phyloP scores from a whole-genome alignment of 192 early-diverging fungal genomes.

The Diversispora epigaea region DNA sequence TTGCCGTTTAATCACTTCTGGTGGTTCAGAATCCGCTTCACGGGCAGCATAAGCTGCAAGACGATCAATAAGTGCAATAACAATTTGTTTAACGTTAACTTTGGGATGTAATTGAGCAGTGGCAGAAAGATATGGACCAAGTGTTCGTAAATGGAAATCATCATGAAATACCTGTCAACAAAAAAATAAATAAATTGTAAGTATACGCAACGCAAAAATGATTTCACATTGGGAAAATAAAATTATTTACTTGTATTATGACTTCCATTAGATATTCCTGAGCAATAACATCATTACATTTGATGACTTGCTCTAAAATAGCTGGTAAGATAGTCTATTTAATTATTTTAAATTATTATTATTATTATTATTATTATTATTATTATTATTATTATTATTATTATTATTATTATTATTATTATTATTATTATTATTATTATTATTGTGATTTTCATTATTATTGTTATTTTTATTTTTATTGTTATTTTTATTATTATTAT shows the following conservation, averaged over 20 bases:
- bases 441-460: no score
- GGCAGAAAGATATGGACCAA: conserved; percentile 86
- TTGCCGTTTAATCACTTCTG: conserved; percentile 31
- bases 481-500: no score
- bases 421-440: no score
- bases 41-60: conserved; percentile 89
- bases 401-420: no score
- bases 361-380: no score
- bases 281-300: conserved; percentile 95
- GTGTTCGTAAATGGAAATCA: conserved; percentile 91
- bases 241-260: conserved; percentile 81
- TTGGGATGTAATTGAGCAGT: conserved; percentile 87
- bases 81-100: conserved; percentile 96
- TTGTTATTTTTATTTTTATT: no score
- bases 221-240: background rate
- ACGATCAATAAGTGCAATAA: conserved; percentile 93
- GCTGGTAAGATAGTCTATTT: conserved; percentile 78
- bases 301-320: conserved; percentile 94
- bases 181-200: background rate
- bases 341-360: background rate
- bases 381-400: no score
- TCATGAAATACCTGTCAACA: conserved; percentile 82
- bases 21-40: conserved; percentile 55
- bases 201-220: conserved; percentile 1
- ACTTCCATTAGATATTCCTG: conserved; percentile 99